Conservation (phyloP, 352 stramenopile species). For the Elongisporangium anandrum region DNA sequence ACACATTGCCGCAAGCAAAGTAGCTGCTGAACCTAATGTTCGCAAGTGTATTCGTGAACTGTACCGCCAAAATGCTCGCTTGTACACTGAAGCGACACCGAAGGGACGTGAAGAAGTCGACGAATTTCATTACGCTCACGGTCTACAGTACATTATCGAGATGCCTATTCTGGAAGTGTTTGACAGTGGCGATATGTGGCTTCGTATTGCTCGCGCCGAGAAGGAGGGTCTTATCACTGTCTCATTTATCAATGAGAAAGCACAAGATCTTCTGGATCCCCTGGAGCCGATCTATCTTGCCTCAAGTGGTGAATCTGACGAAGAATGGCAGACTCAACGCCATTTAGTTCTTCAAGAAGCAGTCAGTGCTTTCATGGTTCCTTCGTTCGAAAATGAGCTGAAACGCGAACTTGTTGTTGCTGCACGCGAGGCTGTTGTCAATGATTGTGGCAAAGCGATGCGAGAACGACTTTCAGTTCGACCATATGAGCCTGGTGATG, state of each 20-base stretch:
- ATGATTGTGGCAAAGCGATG: slow-evolving; percentile 66
- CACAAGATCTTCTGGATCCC: slow-evolving; percentile 79
- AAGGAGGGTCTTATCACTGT: slow-evolving; percentile 82
- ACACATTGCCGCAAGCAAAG: slow-evolving; percentile 84
- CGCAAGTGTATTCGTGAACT: slow-evolving; percentile 82
- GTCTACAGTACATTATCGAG: slow-evolving; percentile 80
- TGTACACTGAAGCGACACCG: slow-evolving; percentile 71
- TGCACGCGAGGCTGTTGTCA: slow-evolving; percentile 69
- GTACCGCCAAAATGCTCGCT: slow-evolving; percentile 67
- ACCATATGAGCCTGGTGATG: slow-evolving; percentile 76
- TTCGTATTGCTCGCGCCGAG: slow-evolving; percentile 72
- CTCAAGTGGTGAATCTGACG: slow-evolving; percentile 43
- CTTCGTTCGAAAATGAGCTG: slow-evolving; percentile 84
- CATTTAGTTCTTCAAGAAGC: slow-evolving; percentile 83
- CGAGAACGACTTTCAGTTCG: slow-evolving; percentile 67
- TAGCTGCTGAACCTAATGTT: slow-evolving; percentile 81
- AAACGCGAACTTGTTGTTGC: slow-evolving; percentile 70
- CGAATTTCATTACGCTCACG: slow-evolving; percentile 85
- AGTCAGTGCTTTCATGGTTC: slow-evolving; percentile 78
- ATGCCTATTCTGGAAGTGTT: slow-evolving; percentile 84
- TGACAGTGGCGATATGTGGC: slow-evolving; percentile 67
- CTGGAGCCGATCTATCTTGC: slow-evolving; percentile 70
- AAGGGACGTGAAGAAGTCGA: slow-evolving; percentile 88
- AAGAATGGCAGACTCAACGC: slow-evolving; percentile 85
- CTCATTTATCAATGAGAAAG: slow-evolving; percentile 76